Conservation (phyloP, 2,329 filamentous ascomycete genomes). For the Stagonosporopsis rhizophila region DNA sequence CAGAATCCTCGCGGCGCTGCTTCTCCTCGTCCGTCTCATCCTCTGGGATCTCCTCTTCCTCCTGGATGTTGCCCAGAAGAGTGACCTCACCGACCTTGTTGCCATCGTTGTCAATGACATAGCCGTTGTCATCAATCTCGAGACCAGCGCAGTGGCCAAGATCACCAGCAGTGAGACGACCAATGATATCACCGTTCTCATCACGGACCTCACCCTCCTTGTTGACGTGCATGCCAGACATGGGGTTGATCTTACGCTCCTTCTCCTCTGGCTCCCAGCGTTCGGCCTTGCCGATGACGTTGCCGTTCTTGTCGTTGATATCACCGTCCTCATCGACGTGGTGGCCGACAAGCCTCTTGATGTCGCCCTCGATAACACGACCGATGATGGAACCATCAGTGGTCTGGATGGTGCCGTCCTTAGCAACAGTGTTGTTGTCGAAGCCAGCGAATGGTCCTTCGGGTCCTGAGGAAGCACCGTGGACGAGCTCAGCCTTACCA, state of each 20-base stretch:
- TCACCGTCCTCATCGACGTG: constrained; percentile 60
- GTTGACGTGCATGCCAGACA: constrained; percentile 63
- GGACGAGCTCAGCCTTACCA: constrained; percentile 64
- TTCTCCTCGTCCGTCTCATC: constrained; percentile 57
- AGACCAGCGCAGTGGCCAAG: constrained; percentile 61
- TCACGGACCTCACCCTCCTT: constrained; percentile 62
- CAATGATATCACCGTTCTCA: constrained; percentile 59
- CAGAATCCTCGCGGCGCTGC: constrained; percentile 67
- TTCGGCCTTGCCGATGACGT: constrained; percentile 60
- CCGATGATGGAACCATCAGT: constrained; percentile 56
- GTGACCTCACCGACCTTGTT: constrained; percentile 70
- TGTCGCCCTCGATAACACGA: constrained; percentile 58
- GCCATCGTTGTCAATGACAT: constrained; percentile 62
- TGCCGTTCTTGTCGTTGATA: constrained; percentile 62
- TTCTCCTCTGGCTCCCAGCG: constrained; percentile 62
- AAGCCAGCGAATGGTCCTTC: constrained; percentile 68
- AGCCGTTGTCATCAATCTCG: constrained; percentile 61
- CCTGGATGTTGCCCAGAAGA: constrained; percentile 67
- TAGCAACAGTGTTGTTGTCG: constrained; percentile 62
- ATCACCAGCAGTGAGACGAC: constrained; percentile 59
- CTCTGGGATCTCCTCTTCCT: constrained; percentile 62
- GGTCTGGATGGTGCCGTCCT: constrained; percentile 63
- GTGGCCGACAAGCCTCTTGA: constrained; percentile 60
- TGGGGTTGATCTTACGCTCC: constrained; percentile 64
- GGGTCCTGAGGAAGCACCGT: constrained; percentile 57